Conservation (phyloP, 1,284 basidiomycete species). For the Caloboletus firmus region DNA sequence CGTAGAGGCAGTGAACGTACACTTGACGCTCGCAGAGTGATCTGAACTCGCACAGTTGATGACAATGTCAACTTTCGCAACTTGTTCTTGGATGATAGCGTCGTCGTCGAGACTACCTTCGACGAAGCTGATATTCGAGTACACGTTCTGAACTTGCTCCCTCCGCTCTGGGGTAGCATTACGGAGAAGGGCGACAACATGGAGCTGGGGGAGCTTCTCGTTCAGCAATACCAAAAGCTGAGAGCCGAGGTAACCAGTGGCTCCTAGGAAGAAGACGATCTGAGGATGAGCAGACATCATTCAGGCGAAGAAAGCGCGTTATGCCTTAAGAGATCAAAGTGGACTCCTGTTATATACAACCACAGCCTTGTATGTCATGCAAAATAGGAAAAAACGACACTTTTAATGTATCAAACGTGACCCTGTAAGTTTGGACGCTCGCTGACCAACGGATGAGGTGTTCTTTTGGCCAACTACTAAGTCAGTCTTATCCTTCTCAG, state of each 20-base stretch:
- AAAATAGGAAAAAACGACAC: conserved; percentile 3
- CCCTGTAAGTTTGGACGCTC: not conserved
- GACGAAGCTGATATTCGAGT: conserved; percentile 36
- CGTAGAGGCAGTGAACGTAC: conserved; percentile 23
- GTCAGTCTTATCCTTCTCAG: not conserved
- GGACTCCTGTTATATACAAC: conserved; percentile 2
- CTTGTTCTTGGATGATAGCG: conserved; percentile 37
- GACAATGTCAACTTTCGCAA: conserved; percentile 35
- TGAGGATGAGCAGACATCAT: conserved; percentile 14
- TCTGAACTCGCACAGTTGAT: conserved; percentile 45
- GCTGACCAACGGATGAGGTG: conserved; percentile 3
- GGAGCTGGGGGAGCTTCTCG: conserved; percentile 32
- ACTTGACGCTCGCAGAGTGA: conserved; percentile 36
- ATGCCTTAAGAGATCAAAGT: not conserved
- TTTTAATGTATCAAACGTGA: conserved; percentile 2
- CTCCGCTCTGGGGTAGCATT: conserved; percentile 33
- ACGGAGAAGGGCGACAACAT: conserved; percentile 39
- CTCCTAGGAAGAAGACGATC: conserved; percentile 44
- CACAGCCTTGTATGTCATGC: not conserved
- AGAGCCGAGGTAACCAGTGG: conserved; percentile 45
- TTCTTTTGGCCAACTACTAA: not conserved
- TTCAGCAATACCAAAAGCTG: conserved; percentile 39
- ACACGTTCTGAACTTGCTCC: conserved; percentile 31
- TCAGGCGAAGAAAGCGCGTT: not conserved
- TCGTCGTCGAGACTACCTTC: conserved; percentile 41